phyloP scores from a whole-genome alignment of 805 yeast genomes.

The Candida namnaoensis region DNA sequence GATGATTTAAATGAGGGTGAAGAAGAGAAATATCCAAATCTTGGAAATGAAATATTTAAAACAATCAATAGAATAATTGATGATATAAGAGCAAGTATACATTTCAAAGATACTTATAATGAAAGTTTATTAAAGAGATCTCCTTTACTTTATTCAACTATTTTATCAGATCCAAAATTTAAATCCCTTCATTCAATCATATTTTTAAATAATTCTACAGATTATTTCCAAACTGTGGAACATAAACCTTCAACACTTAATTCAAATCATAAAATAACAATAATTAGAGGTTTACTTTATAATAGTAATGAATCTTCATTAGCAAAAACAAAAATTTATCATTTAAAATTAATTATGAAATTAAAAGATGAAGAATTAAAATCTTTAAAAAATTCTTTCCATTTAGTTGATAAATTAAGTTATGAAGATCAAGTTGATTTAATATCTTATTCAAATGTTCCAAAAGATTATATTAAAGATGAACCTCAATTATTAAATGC shows the following conservation, averaged over 20 bases:
- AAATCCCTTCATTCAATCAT: background rate
- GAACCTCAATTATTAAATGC: slow-evolving; percentile 6
- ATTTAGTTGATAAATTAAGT: slow-evolving; percentile 15
- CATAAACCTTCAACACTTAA: slow-evolving; percentile 7
- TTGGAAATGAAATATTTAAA: slow-evolving; percentile 29
- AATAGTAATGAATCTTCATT: slow-evolving; percentile 18
- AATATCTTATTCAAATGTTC: slow-evolving; percentile 13
- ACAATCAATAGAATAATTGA: slow-evolving; percentile 62
- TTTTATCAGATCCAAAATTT: slow-evolving; percentile 3
- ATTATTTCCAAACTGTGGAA: slow-evolving; percentile 10
- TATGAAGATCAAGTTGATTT: slow-evolving; percentile 23
- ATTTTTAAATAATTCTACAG: background rate
- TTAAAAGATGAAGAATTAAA: slow-evolving; percentile 9
- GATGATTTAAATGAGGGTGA: slow-evolving; percentile 6
- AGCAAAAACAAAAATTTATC: slow-evolving; percentile 18
- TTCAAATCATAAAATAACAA: slow-evolving; percentile 12
- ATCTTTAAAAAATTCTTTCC: slow-evolving; percentile 22
- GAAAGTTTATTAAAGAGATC: slow-evolving; percentile 19
- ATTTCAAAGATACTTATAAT: slow-evolving; percentile 15
- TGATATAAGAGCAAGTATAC: slow-evolving; percentile 42
- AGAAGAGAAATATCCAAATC: slow-evolving; percentile 1
- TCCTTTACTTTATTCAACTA: slow-evolving; percentile 26
- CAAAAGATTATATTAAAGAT: slow-evolving; percentile 7
- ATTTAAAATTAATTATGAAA: slow-evolving; percentile 26
- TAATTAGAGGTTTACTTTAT: slow-evolving; percentile 19